Base-by-base conservation (phyloP, 2,329 filamentous ascomycete species). In the Grosmannia penicillata region DNA sequence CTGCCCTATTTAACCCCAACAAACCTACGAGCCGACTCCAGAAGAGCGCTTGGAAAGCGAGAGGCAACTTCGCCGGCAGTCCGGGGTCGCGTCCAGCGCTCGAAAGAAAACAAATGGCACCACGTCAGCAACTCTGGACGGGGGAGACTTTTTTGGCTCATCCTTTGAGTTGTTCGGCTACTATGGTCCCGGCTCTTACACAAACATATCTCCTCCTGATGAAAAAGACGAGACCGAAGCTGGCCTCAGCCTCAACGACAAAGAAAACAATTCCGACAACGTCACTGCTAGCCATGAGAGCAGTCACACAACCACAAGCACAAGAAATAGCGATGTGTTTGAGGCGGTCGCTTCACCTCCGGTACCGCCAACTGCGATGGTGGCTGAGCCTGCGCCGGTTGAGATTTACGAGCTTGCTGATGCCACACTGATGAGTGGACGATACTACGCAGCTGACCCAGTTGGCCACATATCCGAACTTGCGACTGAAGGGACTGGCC, bases 131-230 rank as follows among this genome's bases (percentile, higher is more conserved):
- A 49, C 60, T 43, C 57, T 56, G 30, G 44, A 55, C 36, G 45
- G 51, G 23, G 47, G 54, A 9, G 42, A 43, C 32, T 43, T 42
- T 36, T 23, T 43, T 19, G 25, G 22, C 17, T 42, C 45, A 2
- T 65, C 66, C 40, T 70, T 70, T 4, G 67, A 68, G 43, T 63
- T 57, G 43, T 68, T 71, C 45, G 68, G 69, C 60, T 70, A 63
- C 45, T 58, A 70, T 14, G 67, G 66, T 0, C 63, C 66, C 0
- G 64, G 61, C 2, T 50, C 54, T 2, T 63, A 64, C 45, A 60
- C 49, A 21, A 65, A 68, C 37, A 53, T 65, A n/a, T 66, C 60
- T 32, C 61, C 65, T 0, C 37, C 63, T 22, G 59, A 63, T 35
- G 60, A 65, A 24, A 58, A 58, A 4, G 46, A 42, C 14, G 45